These are phyloP conservation scores for Candida tallmaniae DNA, from an alignment of 805 yeast species.

Conservation along the genomic window DNA sequence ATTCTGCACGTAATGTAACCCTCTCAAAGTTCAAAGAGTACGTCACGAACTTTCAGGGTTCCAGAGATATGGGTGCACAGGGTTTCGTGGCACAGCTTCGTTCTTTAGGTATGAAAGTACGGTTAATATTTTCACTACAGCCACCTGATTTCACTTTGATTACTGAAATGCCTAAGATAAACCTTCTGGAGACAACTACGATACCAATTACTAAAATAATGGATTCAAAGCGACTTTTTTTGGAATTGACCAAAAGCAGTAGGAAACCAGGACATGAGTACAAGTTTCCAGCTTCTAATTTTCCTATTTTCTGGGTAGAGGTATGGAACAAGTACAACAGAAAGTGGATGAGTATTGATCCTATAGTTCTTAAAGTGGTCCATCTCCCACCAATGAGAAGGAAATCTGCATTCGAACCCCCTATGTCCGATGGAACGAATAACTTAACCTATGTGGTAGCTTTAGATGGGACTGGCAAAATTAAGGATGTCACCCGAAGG, in stretches of 20 bases:
- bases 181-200: conserved; percentile 10
- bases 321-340: conserved; percentile 77
- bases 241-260: background rate
- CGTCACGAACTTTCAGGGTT: conserved; percentile 52
- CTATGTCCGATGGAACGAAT: conserved; percentile 52
- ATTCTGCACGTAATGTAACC: conserved; percentile 22
- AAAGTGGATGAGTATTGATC: conserved; percentile 85
- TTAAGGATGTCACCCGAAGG: conserved; percentile 80
- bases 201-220: conserved; percentile 1
- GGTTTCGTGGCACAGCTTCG: conserved; percentile 79
- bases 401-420: conserved; percentile 68
- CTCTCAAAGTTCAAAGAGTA: conserved; percentile 40
- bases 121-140: conserved; percentile 80
- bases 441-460: conserved; percentile 73
- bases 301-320: conserved; percentile 89
- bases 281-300: conserved; percentile 27
- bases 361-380: conserved; percentile 57
- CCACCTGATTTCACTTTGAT: conserved; percentile 75
- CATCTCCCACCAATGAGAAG: conserved; percentile 55
- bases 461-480: conserved; percentile 59
- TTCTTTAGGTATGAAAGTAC: conserved; percentile 62
- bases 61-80: conserved; percentile 76
- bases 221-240: conserved; percentile 6
- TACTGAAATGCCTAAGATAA: conserved; percentile 13
- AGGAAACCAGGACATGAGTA: conserved; percentile 1